Base-by-base conservation (phyloP, 495 filamentous ascomycete genomes). In the Daldinia concentrica region DNA sequence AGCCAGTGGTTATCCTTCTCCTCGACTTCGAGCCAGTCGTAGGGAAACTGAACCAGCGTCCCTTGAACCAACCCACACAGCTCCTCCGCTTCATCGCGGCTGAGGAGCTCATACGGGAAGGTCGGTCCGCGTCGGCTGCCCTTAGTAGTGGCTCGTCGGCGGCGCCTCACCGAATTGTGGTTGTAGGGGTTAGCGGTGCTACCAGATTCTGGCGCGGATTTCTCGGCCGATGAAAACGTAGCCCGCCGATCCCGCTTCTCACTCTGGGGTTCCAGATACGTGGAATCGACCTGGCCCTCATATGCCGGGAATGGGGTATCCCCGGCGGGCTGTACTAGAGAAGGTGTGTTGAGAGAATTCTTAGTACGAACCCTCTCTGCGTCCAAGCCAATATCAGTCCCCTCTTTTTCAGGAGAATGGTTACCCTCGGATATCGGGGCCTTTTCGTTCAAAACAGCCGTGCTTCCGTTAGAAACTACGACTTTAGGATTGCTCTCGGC, bases 1-100 rank as follows among this genome's bases (percentile, higher is more conserved):
- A 98, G 88, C 96, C 96, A 99, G 77, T 97, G 97, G 41, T 93
- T 93, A 69, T 91, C 92, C 72, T 90, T 87, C 82, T 98, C 95
- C 81, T 98, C 96, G 72, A 90, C 90, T 59, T 87, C 86, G 54
- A 99, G 87, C 93, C 96, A 99, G 65, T 99, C 92, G 77, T 97
- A 95, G 15, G 95, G 95, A 84, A 94, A 99, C 59, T 92, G 79
- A 29, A 99, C 94, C 41, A 99, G 82, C 78, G 93, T 87, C 8
- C 95, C 95, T 79, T 98, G 96, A 37, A 92, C 89, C 84, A 94
- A 82, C 62, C 89, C 86, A 74, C 98, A 82, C 72, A 97, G 81
- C 68, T 92, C 90, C 74, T 97, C 94, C 6, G 93, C 92, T 62
- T 93, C 91, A 15, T 84, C 85, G 52, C 84, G 86, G 55, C 86